Base-by-base conservation (phyloP, 1,139 yeast genomes). In the Magnusiomyces fungicola region DNA sequence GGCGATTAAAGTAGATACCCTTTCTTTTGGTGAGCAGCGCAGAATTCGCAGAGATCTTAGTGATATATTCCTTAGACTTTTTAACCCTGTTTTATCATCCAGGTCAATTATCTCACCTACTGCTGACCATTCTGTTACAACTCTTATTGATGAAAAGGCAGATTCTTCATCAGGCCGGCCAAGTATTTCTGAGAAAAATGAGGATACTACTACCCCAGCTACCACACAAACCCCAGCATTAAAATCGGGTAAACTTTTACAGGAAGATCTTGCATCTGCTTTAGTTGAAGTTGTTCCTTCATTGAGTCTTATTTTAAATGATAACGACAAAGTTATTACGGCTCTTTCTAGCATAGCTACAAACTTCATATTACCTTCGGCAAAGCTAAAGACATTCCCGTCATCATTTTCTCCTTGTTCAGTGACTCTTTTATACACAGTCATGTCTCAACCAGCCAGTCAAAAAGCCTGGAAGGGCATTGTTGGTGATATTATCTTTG, bases 31-130 rank as follows among this genome's bases (percentile, higher is more conserved):
- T 3, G 83, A 81, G 39, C 80, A 76, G 54, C 78, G 73, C 56
- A 78, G 78, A 57, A 67, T 74, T 25, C 74, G 77, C 52, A 83
- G 79, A 57, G 97, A 89, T 33, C 62, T 88, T 32, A 68, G 80
- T 1, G 96, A 88, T 32, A 56, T 73, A 1, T 86, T 83, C 60
- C 57, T 74, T 34, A 81, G 76, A 58, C 65, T 83, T 12, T 68
- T 87, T 24, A 73, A 74, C 18, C 59, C 67, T 29, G 66, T 76
- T 0, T 57, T 76, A 36, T 63, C 66, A 39, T 58, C 64, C 0
- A 65, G 62, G 49, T 58, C 51, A 24, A 42, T 55, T 3, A 49
- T 53, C 10, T 44, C 50, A 16, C 39, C 53, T 1, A 38, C 52
- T 22, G 51, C 55, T 3, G 50, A 52, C 16, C 42, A 45, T 4